Base-by-base conservation (phyloP, 495 filamentous ascomycete genomes). In the Viridothelium virens region DNA sequence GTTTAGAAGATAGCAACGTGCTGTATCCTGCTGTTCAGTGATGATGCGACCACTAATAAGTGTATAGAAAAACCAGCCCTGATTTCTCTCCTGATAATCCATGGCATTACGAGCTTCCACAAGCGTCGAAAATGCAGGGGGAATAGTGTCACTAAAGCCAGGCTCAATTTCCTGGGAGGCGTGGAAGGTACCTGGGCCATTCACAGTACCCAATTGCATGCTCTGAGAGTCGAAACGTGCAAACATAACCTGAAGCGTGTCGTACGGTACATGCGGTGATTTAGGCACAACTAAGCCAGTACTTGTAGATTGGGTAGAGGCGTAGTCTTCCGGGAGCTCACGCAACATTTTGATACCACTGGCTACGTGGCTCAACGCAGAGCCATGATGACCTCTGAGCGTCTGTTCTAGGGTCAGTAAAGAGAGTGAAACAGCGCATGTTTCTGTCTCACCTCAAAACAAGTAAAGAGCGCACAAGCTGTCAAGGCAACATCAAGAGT, bases 401-500 rank as follows among this genome's bases (percentile, higher is more conserved):
- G 31, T 36, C 53, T 59, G 53, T 9, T 1, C 5, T 7, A 46
- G 5, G 9, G 48, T 59, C 18, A 59, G 31, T 9, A 34, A 10
- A 1, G 9, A 36, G 53, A 34, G 5, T 59, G 53, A 10, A 59
- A 36, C 3, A 10, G 53, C n/a, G 5, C 16, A 5, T 9, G 48
- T 53, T 16, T 36, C 25, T 18, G 25, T 25, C 25, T 34, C 39
- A 68, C 70, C 56, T 71, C 70, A 38, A 71, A 71, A 53, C 70
- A 71, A n/a, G 68, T 70, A 48, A 71, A 71, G 37, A 71, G 68
- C 12, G 70, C 70, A 18, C 68, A 71, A 16, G 70, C 69, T 25
- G 65, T 71, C 9, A 71, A 59, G 16, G 70, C 70, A 14, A 71
- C 56, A 62, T 41, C 65, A 0, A 14, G 14, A 59, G 62, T 67